Evolutionary conservation across 192 early-diverging fungal species (phyloP).

Genomic region (Obelidium mucronatum): DNA sequence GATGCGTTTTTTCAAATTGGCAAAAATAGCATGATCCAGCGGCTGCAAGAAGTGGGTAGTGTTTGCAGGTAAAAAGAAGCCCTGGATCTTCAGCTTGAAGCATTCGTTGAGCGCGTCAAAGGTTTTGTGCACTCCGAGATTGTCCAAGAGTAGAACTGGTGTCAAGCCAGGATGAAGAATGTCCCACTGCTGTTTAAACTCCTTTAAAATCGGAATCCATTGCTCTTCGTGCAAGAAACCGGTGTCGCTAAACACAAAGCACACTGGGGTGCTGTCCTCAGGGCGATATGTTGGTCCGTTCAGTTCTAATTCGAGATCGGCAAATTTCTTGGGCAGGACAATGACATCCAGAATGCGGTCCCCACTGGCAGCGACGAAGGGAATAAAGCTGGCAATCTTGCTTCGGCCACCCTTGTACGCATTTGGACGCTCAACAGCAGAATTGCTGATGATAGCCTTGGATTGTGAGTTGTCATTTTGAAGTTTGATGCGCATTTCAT

Average conservation of each 20-base stretch:
- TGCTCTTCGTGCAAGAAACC: conserved; percentile 1
- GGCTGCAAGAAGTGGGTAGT: conserved; percentile 4
- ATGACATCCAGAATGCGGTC: neutral
- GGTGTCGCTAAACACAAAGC: neutral
- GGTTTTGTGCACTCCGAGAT: conserved; percentile 15
- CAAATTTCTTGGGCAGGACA: neutral
- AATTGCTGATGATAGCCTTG: no score
- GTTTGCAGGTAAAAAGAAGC: conserved; percentile 1
- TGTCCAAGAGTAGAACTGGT: neutral
- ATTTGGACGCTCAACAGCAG: neutral
- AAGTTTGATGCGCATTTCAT: neutral
- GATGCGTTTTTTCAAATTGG: neutral
- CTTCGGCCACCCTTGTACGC: neutral
- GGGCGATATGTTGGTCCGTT: neutral
- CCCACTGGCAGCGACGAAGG: neutral
- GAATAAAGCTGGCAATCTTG: conserved; percentile 4
- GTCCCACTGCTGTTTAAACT: neutral
- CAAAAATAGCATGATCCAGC: conserved; percentile 7
- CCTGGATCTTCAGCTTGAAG: neutral
- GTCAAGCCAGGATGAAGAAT: conserved; percentile 15
- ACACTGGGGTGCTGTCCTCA: neutral
- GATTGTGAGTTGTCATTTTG: conserved; percentile 4
- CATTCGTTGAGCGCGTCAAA: neutral
- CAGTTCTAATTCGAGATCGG: neutral
- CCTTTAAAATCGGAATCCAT: neutral